Base-by-base conservation (phyloP, 768 basidiomycete genomes). In the Arthromyces matolae region DNA sequence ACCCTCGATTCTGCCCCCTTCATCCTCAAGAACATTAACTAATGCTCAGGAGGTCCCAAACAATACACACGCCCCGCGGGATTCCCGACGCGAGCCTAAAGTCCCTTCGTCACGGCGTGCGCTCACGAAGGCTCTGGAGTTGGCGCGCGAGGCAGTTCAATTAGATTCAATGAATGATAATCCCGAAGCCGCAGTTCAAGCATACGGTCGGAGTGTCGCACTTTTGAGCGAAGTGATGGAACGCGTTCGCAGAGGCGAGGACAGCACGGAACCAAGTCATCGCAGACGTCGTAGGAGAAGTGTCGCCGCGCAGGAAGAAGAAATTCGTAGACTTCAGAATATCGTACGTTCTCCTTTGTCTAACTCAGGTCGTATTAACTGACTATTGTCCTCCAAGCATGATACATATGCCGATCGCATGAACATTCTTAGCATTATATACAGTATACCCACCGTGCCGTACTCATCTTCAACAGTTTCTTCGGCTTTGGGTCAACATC, bases 381-480 rank as follows among this genome's bases (percentile, higher is more conserved):
- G 33, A 41, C 31, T n/a, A n/a, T n/a, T 4, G 50, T 49, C 18
- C 36, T 35, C 32, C 42, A 64, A 93, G 92, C 93, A 94, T 62
- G 93, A 95, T 66, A 94, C 93, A 8, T 95, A 95, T 65, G 90
- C 89, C 49, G 90, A 95, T 66, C 81, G 93, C 42, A 92, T 95
- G 86, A 87, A 89, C 60, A 93, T 94, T 60, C 78, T 95, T 46
- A 89, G 87, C 58, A 76, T 89, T 54, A 91, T 92, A 53, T 93
- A 93, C 71, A 86, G 82, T 64, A 90, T 93, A 64, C 87, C 87
- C 20, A 77, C 86, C 35, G 77, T 81, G 35, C 84, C 85, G 18
- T 80, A 86, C 60, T 75, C 86, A 9, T 77, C 80, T 22, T 64
- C 80, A 13, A 74, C 79, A 6, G 58, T 75, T 41, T 79, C 79